Conservation (phyloP, 768 basidiomycete genomes). For the Amanita muscaria region DNA sequence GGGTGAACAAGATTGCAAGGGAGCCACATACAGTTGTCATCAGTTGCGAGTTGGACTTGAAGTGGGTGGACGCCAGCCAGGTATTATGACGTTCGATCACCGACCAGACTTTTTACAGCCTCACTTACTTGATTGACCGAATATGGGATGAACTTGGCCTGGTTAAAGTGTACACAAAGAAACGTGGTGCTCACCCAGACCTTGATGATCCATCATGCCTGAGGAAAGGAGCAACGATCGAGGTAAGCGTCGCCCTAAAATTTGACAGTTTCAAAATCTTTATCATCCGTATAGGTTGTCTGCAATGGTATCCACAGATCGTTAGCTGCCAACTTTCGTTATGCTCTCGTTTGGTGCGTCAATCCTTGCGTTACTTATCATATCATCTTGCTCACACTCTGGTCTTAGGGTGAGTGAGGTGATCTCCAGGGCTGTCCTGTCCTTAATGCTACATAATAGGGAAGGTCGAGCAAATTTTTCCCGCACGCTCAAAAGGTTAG, state of each 20-base stretch:
- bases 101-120: constrained; percentile 27
- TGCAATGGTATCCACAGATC: constrained; percentile 92
- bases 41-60: constrained; percentile 90
- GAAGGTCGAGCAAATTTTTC: constrained; percentile 88
- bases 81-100: constrained; percentile 4
- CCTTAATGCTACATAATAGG: constrained; percentile 47
- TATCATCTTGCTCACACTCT: neutral
- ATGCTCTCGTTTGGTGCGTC: constrained; percentile 84
- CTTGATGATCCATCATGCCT: constrained; percentile 85
- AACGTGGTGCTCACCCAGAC: constrained; percentile 91
- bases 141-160: constrained; percentile 76
- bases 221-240: constrained; percentile 87
- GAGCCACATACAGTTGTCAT: constrained; percentile 87
- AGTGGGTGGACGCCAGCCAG: constrained; percentile 36
- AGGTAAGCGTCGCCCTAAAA: constrained; percentile 36
- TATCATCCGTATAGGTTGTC: constrained; percentile 45
- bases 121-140: constrained; percentile 65
- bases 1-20: constrained; percentile 74
- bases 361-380: too few relatives aligned
- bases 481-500: constrained; percentile 95
- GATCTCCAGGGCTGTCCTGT: too few relatives aligned
- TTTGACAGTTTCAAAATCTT: neutral
- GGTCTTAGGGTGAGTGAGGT: constrained; percentile 3
- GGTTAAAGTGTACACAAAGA: constrained; percentile 95
- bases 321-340: constrained; percentile 85